Evolutionary conservation across 306 rosid species (phyloP).

Genomic region (Glycine tomentella): DNA sequence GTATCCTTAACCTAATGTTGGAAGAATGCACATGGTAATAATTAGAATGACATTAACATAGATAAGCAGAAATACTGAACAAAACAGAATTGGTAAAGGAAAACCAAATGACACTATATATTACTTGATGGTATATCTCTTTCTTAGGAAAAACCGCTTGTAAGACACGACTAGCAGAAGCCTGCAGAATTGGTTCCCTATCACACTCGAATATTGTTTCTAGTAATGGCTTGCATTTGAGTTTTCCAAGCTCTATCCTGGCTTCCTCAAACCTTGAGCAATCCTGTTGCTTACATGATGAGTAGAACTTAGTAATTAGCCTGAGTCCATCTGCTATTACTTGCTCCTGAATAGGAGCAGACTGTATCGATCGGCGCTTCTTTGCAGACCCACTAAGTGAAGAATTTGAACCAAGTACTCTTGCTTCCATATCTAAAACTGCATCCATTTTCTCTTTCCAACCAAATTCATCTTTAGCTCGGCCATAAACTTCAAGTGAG

Average conservation of each 20-base stretch:
- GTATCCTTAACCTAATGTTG: slow-evolving; percentile 86
- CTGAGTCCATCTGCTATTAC: slow-evolving; percentile 93
- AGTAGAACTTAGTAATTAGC: slow-evolving; percentile 79
- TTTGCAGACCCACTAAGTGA: slow-evolving; percentile 77
- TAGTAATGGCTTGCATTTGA: slow-evolving; percentile 87
- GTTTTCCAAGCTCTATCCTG: slow-evolving; percentile 68
- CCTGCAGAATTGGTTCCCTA: slow-evolving; percentile 85
- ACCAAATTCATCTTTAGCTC: slow-evolving; percentile 97
- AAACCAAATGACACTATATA: slow-evolving; percentile 4
- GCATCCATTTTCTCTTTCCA: slow-evolving; percentile 99
- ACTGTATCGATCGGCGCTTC: slow-evolving; percentile 82
- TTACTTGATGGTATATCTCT: slow-evolving; percentile 86
- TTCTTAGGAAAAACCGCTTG: slow-evolving; percentile 91
- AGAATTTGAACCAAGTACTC: slow-evolving; percentile 78
- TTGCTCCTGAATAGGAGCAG: slow-evolving; percentile 94
- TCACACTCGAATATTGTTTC: slow-evolving; percentile 92
- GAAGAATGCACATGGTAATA: slow-evolving; percentile 36
- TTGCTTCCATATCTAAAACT: slow-evolving; percentile 94
- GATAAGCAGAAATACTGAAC: slow-evolving; percentile 12
- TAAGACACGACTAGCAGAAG: slow-evolving; percentile 86
- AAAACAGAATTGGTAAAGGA: slow-evolving; percentile 17
- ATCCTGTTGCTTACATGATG: slow-evolving; percentile 64
- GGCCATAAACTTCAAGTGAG: slow-evolving; percentile 93
- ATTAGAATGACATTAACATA: slow-evolving; percentile 32
- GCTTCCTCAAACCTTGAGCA: slow-evolving; percentile 79